Base-by-base conservation (phyloP, 2,329 filamentous ascomycete genomes). In the Colletotrichum eleusines region DNA sequence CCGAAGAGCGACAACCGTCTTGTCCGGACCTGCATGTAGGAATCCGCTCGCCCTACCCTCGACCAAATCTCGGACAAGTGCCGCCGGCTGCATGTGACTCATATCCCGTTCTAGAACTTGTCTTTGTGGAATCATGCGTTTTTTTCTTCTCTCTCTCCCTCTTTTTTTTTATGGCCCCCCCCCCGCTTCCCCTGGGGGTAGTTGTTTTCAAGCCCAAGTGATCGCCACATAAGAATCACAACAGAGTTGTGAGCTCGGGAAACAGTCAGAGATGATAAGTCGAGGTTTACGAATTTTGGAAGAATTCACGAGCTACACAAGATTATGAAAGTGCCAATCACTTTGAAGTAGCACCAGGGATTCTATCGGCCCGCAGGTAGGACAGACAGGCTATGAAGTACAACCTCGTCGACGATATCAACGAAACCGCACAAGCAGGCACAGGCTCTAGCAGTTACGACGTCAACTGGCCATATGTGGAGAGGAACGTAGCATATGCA, bases 21-120 rank as follows among this genome's bases (percentile, higher is more conserved):
- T 38, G 59, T 28, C 50, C 28, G 38, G 33, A 42, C 28, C 54
- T 35, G 18, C 46, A 51, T 40, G 26, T 20, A 23, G 23, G 31
- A 18, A 31, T n/a, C 60, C 42, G 31, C 16, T 44, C 33, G 20
- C 58, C 33, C 48, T 26, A 18, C 31, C 16, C 9, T n/a, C 20
- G 31, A 28, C 14, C 40, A 57, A 33, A 33, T 40, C 23, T 71
- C 68, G 57, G 68, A 20, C 44, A 71, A 67, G 14, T 71, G 26
- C 63, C 57, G 68, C 18, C n/a, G 38, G 23, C 26, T 18, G 23
- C 51, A 31, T 44, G 50, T 62, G 50, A 71, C 63, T 67, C 57
- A 67, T 23, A 33, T 31, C 5, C 14, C 11, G 35, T 26, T 51
- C 44, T 40, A 9, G n/a, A 28, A 51, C 20, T 20, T 26, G 33